phyloP scores from a whole-genome alignment of 208 protist genomes.

The Herpetomonas tarakana region DNA sequence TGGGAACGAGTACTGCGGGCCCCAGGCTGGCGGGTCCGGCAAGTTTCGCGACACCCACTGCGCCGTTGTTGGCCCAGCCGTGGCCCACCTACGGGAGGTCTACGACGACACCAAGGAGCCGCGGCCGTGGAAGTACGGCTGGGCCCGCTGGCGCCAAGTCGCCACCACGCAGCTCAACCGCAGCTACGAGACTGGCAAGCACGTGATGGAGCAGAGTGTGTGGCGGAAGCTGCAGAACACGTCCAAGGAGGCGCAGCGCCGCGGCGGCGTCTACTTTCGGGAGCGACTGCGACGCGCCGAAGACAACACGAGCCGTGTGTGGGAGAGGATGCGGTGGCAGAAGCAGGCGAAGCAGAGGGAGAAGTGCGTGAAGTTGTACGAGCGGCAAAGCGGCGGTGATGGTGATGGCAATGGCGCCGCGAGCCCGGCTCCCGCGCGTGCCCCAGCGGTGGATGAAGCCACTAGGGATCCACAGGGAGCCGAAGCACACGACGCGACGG shows the following conservation, averaged over 20 bases:
- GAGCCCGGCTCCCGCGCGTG: background rate
- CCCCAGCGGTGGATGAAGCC: no score
- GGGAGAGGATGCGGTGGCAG: constrained; percentile 22
- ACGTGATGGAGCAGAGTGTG: constrained; percentile 22
- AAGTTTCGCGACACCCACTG: constrained; percentile 89
- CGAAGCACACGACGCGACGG: background rate
- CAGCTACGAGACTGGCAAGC: constrained; percentile 31
- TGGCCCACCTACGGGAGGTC: constrained; percentile 73
- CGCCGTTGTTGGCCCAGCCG: constrained; percentile 63
- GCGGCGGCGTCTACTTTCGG: constrained; percentile 35
- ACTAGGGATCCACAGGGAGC: no score
- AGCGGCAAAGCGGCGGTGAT: constrained; percentile 4
- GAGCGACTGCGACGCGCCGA: constrained; percentile 43
- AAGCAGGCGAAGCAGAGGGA: constrained; percentile 1
- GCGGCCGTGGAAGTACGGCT: constrained; percentile 79
- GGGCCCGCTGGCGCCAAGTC: constrained; percentile 73
- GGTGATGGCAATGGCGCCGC: background rate
- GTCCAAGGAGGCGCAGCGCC: constrained; percentile 15
- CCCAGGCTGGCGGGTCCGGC: constrained; percentile 52
- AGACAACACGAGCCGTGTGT: constrained; percentile 20
- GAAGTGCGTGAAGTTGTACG: background rate
- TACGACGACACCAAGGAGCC: constrained; percentile 87
- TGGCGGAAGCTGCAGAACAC: constrained; percentile 18
- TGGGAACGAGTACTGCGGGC: constrained; percentile 90
- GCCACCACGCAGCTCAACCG: constrained; percentile 55